phyloP scores from a whole-genome alignment of 176 grass and related monocot genomes.

The Puccinellia tenuiflora region DNA sequence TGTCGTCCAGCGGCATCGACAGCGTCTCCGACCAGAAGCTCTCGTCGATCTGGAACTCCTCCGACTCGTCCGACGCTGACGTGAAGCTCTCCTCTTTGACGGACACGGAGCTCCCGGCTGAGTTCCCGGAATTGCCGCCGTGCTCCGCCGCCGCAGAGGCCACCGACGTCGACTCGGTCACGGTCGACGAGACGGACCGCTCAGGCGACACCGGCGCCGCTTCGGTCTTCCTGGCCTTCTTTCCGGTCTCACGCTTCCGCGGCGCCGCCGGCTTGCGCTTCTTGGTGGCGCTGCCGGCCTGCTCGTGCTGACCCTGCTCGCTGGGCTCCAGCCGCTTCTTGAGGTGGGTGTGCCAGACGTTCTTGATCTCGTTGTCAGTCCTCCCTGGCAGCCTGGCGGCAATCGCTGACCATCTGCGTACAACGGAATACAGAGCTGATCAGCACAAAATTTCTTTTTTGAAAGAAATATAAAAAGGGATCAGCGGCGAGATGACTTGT shows the following conservation, averaged over 20 bases:
- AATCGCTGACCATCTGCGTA: slow-evolving; percentile 69
- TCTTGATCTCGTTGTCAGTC: slow-evolving; percentile 97
- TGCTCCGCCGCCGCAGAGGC: slow-evolving; percentile 32
- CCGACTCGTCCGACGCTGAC: slow-evolving; percentile 26
- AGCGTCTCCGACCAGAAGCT: slow-evolving; percentile 88
- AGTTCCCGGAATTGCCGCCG: slow-evolving; percentile 4
- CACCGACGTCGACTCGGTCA: slow-evolving; percentile 39
- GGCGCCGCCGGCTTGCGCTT: slow-evolving; percentile 14
- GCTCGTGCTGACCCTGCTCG: not conserved
- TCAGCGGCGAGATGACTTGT: not conserved
- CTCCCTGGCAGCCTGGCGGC: slow-evolving; percentile 66
- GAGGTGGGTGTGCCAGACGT: slow-evolving; percentile 91
- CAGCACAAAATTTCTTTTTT: not conserved
- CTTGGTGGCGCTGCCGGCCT: not conserved
- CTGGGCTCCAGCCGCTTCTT: slow-evolving; percentile 59
- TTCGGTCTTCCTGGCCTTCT: not conserved
- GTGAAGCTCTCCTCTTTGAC: slow-evolving; percentile 72
- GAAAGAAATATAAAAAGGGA: not conserved
- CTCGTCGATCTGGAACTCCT: slow-evolving; percentile 80
- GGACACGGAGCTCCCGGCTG: slow-evolving; percentile 13
- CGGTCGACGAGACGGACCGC: slow-evolving; percentile 49
- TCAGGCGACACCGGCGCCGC: slow-evolving; percentile 32
- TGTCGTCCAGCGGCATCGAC: slow-evolving; percentile 33
- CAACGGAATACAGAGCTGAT: slow-evolving; percentile 8
- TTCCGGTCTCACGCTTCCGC: slow-evolving; percentile 1